phyloP scores from a whole-genome alignment of 805 yeast genomes.

The Jamesozyma rosinii region DNA sequence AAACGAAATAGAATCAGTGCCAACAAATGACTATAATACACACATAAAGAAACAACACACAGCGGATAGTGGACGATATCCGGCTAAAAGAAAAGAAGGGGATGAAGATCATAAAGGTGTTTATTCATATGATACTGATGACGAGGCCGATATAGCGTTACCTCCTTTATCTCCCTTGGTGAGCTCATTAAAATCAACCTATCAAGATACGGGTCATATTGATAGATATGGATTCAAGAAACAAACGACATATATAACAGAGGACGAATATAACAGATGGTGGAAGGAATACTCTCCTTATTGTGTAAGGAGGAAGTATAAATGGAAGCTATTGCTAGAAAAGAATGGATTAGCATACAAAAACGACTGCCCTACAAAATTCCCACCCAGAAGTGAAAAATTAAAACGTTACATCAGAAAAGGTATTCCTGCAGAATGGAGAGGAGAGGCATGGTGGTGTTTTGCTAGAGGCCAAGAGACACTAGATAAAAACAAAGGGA shows the following conservation, averaged over 20 bases:
- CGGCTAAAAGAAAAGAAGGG: neutral
- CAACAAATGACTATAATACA: neutral
- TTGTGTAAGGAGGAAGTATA: conserved; percentile 53
- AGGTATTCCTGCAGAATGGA: conserved; percentile 95
- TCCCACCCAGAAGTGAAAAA: conserved; percentile 72
- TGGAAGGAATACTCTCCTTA: conserved; percentile 58
- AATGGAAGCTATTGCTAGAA: conserved; percentile 64
- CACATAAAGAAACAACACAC: neutral
- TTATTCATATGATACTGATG: neutral
- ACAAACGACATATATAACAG: conserved; percentile 43
- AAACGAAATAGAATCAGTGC: neutral
- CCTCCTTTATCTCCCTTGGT: neutral
- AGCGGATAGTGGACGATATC: too few species aligned
- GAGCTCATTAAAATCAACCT: neutral
- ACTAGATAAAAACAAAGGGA: conserved; percentile 58
- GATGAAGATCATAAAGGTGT: neutral
- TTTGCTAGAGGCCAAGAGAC: conserved; percentile 79
- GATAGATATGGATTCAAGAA: conserved; percentile 89
- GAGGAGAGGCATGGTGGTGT: conserved; percentile 95
- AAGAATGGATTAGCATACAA: conserved; percentile 52
- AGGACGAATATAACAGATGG: conserved; percentile 63
- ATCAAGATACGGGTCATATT: conserved; percentile 20
- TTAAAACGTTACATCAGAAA: conserved; percentile 73
- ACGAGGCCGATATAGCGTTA: neutral
- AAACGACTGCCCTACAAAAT: conserved; percentile 46